Base-by-base conservation (phyloP, 164 flowering plant species). In the Magnolia kwangsiensis region DNA sequence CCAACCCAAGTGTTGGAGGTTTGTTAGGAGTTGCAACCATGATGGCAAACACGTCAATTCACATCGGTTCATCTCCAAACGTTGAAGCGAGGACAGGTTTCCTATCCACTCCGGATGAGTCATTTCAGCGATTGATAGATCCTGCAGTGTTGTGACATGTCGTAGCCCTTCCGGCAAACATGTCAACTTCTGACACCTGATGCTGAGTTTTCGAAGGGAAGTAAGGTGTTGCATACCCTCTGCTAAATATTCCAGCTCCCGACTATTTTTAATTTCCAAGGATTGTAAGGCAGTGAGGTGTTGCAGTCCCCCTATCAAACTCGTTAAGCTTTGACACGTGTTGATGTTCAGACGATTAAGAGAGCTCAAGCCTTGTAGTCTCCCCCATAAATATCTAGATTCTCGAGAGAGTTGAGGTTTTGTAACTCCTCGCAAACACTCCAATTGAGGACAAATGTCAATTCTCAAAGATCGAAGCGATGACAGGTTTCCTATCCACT, bases 401-500 rank as follows among this genome's bases (percentile, higher is more conserved):
- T 45, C 68, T 77, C 58, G 66, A 81, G 74, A 77, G 59, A 21
- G 18, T 13, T 63, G 70, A 10, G 71, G 58, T 27, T 51, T 11
- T 64, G 24, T 64, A 19, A 64, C 8, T 11, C 20, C 8, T 64
- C 24, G 66, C n/a, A 63, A 63, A 63, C 0, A 63, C 66, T 8
- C 7, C 16, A 63, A 20, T 8, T 20, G 9, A 63, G 66, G 66
- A 63, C 66, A 63, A 1, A 0, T 11, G n/a, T 6, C 1, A 63
- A 63, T 2, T 16, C 1, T 19, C n/a, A 63, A 11, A 63, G 66
- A 16, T 63, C n/a, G 66, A 63, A 63, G 66, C 6, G 66, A 63
- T 63, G 20, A 16, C 9, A 63, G 23, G n/a, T 63, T 63, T 19
- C 66, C 66, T 23, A 23, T 23, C 24, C 24, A 23, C 24, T 23